Evolutionary conservation across 2,329 filamentous ascomycete species (phyloP).

Genomic region (Sclerotinia sclerotiorum): DNA sequence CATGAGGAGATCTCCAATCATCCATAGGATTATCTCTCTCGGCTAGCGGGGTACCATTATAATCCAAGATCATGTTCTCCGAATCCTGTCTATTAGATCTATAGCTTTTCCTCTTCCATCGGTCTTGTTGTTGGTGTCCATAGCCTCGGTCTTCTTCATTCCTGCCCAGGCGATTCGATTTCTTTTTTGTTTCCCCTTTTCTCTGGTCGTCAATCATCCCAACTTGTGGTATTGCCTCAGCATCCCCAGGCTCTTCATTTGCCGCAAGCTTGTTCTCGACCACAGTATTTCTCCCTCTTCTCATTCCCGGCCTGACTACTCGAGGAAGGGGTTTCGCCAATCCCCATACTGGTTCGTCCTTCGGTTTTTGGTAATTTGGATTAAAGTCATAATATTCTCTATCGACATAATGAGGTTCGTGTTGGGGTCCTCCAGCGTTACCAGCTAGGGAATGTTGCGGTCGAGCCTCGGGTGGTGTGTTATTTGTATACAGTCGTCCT

Average conservation of each 20-base stretch:
- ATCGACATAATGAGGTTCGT: slow-evolving; percentile 25
- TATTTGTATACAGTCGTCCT: slow-evolving; percentile 7
- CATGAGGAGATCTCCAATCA: slow-evolving; percentile 20
- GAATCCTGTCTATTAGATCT: slow-evolving; percentile 17
- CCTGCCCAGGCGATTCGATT: not conserved
- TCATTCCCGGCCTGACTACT: slow-evolving; percentile 29
- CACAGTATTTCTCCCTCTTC: slow-evolving; percentile 15
- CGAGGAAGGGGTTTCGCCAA: slow-evolving; percentile 29
- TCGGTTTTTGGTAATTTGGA: slow-evolving; percentile 25
- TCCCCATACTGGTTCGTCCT: slow-evolving; percentile 29
- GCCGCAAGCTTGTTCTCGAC: slow-evolving; percentile 25
- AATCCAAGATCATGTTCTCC: slow-evolving; percentile 3
- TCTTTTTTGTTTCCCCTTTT: slow-evolving; percentile 20
- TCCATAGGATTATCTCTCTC: slow-evolving; percentile 27
- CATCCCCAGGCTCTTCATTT: slow-evolving; percentile 17
- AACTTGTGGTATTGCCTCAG: slow-evolving; percentile 26
- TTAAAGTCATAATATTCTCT: slow-evolving; percentile 28
- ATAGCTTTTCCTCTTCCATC: not conserved
- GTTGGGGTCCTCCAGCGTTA: not conserved
- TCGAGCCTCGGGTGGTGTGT: not conserved
- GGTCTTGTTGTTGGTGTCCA: slow-evolving; percentile 14
- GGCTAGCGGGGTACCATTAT: slow-evolving; percentile 17
- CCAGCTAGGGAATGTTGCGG: slow-evolving; percentile 19
- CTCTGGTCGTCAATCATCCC: slow-evolving; percentile 29
- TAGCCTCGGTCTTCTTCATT: slow-evolving; percentile 16